phyloP scores from a whole-genome alignment of 192 early-diverging fungal species.

The Martensiomyces pterosporus region DNA sequence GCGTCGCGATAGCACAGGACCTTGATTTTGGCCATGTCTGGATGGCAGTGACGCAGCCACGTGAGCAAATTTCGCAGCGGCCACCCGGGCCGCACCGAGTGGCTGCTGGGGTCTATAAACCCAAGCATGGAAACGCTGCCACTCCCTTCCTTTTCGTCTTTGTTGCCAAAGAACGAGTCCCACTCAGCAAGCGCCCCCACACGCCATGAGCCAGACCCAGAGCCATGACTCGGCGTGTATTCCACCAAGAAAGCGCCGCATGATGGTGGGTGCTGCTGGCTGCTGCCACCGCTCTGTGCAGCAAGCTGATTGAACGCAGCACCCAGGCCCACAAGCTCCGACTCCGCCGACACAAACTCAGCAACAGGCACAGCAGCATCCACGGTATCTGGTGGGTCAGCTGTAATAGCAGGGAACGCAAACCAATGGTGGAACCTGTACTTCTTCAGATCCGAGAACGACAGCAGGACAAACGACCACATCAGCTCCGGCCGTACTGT shows the following conservation, averaged over 20 bases:
- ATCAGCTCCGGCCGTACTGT: constrained; percentile 61
- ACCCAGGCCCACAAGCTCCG: constrained; percentile 36
- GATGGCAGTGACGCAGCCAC: constrained; percentile 35
- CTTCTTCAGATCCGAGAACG: constrained; percentile 97
- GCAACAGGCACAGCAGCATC: constrained; percentile 5
- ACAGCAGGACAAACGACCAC: constrained; percentile 69
- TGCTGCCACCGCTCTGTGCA: neutral
- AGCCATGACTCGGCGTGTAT: constrained; percentile 1
- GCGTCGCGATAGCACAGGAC: constrained; percentile 45
- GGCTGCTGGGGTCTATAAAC: constrained; percentile 83
- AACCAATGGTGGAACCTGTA: constrained; percentile 96
- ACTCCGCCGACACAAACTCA: constrained; percentile 3
- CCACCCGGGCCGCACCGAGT: constrained; percentile 81
- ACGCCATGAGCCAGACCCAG: constrained; percentile 2
- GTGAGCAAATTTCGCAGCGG: constrained; percentile 86
- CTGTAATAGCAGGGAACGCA: constrained; percentile 82
- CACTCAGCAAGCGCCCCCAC: constrained; percentile 27
- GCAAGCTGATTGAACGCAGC: constrained; percentile 18
- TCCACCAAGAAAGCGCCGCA: constrained; percentile 27
- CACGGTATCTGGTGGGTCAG: constrained; percentile 54
- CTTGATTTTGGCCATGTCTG: constrained; percentile 2
- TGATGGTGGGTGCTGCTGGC: too few species aligned
- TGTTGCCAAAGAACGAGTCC: constrained; percentile 8
- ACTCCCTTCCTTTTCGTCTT: neutral
- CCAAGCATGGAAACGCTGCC: constrained; percentile 52